Evolutionary conservation across 2,329 filamentous ascomycete genomes (phyloP).

Genomic region (Diplodia sapinea): DNA sequence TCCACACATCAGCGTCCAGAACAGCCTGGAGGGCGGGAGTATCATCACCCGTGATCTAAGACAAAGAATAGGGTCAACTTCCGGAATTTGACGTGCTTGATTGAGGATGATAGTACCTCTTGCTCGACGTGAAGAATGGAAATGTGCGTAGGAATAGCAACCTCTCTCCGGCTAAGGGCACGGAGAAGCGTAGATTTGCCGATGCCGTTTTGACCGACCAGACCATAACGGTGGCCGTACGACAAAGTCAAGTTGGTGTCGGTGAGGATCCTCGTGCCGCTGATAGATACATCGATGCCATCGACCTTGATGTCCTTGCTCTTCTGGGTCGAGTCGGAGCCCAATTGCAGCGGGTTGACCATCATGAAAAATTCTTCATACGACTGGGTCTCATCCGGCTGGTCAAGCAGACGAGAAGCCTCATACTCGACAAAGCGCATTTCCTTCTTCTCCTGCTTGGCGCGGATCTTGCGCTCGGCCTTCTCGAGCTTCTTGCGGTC

Average conservation of each 20-base stretch:
- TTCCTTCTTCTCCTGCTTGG: slow-evolving; percentile 97
- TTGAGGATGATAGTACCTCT: slow-evolving; percentile 65
- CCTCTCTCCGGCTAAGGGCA: slow-evolving; percentile 88
- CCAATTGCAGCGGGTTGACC: slow-evolving; percentile 93
- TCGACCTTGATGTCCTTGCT: slow-evolving; percentile 99
- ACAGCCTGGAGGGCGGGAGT: slow-evolving; percentile 94
- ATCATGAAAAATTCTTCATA: slow-evolving; percentile 99
- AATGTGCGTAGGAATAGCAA: slow-evolving; percentile 94
- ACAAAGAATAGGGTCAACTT: background rate
- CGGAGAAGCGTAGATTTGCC: slow-evolving; percentile 84
- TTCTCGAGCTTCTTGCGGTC: slow-evolving; percentile 99
- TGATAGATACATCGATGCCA: slow-evolving; percentile 91
- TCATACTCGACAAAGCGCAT: slow-evolving; percentile 99
- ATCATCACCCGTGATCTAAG: slow-evolving; percentile 88
- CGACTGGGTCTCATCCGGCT: slow-evolving; percentile 81
- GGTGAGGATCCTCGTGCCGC: slow-evolving; percentile 83
- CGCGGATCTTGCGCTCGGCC: slow-evolving; percentile 94
- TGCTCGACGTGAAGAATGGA: slow-evolving; percentile 99
- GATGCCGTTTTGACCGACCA: slow-evolving; percentile 99
- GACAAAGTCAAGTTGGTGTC: slow-evolving; percentile 90
- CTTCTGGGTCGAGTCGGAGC: slow-evolving; percentile 71
- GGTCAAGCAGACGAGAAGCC: slow-evolving; percentile 84
- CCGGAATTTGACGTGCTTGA: no score
- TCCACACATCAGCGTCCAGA: slow-evolving; percentile 96
- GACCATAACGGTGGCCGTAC: slow-evolving; percentile 91